Evolutionary conservation across 768 basidiomycete genomes (phyloP).

Genomic region (Suillus ampliporus): DNA sequence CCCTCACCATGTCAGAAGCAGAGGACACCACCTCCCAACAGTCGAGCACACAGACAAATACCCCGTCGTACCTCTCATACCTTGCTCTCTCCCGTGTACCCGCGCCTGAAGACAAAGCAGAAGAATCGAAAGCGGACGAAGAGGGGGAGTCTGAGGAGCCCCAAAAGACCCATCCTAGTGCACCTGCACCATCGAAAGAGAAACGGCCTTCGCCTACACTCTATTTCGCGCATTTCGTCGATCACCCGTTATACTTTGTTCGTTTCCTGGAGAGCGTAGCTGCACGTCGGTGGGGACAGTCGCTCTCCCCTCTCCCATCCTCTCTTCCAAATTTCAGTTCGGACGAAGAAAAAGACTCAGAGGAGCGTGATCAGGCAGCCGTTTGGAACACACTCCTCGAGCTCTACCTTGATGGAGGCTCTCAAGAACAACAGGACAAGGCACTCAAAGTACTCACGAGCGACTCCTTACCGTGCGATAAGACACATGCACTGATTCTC

Average conservation of each 20-base stretch:
- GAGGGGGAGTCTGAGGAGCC: constrained; percentile 25
- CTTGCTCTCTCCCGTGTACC: constrained; percentile 72
- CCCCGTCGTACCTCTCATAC: constrained; percentile 79
- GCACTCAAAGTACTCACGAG: constrained; percentile 75
- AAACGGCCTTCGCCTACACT: constrained; percentile 79
- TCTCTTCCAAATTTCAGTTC: constrained; percentile 17
- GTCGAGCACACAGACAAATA: constrained; percentile 30
- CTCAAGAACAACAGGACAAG: constrained; percentile 48
- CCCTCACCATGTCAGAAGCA: constrained; percentile 48
- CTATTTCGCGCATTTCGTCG: constrained; percentile 95
- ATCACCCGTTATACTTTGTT: constrained; percentile 83
- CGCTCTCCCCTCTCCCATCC: constrained; percentile 47
- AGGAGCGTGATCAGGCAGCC: constrained; percentile 74
- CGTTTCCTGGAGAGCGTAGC: constrained; percentile 91
- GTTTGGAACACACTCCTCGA: constrained; percentile 97
- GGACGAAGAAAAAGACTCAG: constrained; percentile 51
- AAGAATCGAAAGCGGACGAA: constrained; percentile 13
- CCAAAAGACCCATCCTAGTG: constrained; percentile 29
- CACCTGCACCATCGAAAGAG: constrained; percentile 21
- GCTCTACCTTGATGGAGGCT: constrained; percentile 71
- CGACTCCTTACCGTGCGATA: constrained; percentile 74
- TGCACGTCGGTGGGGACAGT: constrained; percentile 77
- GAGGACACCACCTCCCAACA: constrained; percentile 41
- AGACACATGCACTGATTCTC: constrained; percentile 91
- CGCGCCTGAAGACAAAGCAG: constrained; percentile 28